These are phyloP conservation scores for Globisporangium nagaii DNA, from an alignment of 352 stramenopile genomes.

Conservation along the genomic window DNA sequence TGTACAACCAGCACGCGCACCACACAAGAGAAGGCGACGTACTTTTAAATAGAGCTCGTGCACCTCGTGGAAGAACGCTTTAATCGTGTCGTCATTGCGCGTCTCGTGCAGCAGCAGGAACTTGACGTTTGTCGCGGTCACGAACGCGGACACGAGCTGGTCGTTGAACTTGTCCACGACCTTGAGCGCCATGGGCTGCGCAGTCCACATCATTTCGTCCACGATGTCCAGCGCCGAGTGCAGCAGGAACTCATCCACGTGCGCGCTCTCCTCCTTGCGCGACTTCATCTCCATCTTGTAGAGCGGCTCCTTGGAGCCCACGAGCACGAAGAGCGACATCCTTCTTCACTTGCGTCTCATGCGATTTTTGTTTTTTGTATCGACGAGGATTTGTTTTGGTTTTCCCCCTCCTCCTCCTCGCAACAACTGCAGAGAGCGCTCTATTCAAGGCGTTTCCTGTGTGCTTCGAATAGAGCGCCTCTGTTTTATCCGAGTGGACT, in stretches of 20 bases:
- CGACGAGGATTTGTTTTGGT: no score
- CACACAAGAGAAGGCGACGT: constrained; percentile 10
- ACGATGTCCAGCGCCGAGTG: constrained; percentile 97
- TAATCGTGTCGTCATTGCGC: constrained; percentile 93
- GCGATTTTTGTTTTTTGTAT: background rate
- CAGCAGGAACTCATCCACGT: constrained; percentile 98
- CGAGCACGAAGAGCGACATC: constrained; percentile 85
- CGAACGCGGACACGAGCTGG: constrained; percentile 95
- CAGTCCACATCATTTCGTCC: constrained; percentile 93
- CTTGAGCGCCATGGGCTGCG: constrained; percentile 90
- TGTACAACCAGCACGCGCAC: background rate
- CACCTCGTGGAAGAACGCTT: constrained; percentile 96
- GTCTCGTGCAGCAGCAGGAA: constrained; percentile 95
- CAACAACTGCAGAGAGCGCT: no score
- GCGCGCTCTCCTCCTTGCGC: constrained; percentile 76
- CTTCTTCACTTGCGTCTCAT: background rate
- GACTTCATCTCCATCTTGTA: constrained; percentile 86
- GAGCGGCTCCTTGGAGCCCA: constrained; percentile 80
- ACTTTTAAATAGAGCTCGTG: constrained; percentile 98
- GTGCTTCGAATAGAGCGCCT: no score
- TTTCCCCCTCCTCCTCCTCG: no score
- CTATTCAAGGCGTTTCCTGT: no score
- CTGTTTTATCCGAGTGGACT: no score
- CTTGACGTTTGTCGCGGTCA: constrained; percentile 94
- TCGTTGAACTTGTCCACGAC: constrained; percentile 96